Conservation (phyloP, 805 yeast species). For the Torulaspora indica region DNA sequence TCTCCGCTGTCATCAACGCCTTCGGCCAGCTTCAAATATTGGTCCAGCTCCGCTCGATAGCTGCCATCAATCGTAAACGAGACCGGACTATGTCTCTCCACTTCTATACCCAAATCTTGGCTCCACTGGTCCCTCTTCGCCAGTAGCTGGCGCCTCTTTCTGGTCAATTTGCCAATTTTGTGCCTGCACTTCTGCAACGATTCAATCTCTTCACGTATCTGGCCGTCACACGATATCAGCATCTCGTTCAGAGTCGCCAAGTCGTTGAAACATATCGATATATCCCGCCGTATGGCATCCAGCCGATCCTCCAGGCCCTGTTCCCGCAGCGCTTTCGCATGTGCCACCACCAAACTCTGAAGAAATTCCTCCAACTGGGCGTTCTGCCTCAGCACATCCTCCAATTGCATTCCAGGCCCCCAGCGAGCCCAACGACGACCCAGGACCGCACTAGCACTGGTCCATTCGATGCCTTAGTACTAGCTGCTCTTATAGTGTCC, state of each 20-base stretch:
- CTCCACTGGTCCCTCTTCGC: constrained; percentile 12
- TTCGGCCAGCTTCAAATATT: constrained; percentile 27
- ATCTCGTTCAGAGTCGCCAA: constrained; percentile 24
- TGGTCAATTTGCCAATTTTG: constrained; percentile 14
- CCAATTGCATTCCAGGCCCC: constrained; percentile 12
- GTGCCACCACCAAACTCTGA: constrained; percentile 19
- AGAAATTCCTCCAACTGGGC: constrained; percentile 24
- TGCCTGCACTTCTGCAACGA: constrained; percentile 11
- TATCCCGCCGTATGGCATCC: constrained; percentile 26
- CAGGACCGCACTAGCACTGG: background rate
- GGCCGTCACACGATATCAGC: constrained; percentile 27
- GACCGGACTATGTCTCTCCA: background rate
- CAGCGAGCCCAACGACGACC: background rate
- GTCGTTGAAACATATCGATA: constrained; percentile 30
- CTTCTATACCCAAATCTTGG: background rate
- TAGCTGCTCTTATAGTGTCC: background rate
- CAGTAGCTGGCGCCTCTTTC: constrained; percentile 11
- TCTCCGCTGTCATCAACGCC: constrained; percentile 18
- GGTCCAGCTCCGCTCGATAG: constrained; percentile 21
- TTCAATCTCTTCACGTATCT: constrained; percentile 22
- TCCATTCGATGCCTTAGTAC: background rate
- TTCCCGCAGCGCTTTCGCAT: constrained; percentile 21
- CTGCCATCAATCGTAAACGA: constrained; percentile 13
- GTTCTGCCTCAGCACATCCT: constrained; percentile 25
- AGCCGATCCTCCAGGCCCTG: constrained; percentile 17